Percentiles rank a stretch among this genome's conserved stretches.
These are phyloP conservation scores for Lepidium africanum DNA, from an alignment of 345 rosid genomes.

Conservation along the genomic window DNA sequence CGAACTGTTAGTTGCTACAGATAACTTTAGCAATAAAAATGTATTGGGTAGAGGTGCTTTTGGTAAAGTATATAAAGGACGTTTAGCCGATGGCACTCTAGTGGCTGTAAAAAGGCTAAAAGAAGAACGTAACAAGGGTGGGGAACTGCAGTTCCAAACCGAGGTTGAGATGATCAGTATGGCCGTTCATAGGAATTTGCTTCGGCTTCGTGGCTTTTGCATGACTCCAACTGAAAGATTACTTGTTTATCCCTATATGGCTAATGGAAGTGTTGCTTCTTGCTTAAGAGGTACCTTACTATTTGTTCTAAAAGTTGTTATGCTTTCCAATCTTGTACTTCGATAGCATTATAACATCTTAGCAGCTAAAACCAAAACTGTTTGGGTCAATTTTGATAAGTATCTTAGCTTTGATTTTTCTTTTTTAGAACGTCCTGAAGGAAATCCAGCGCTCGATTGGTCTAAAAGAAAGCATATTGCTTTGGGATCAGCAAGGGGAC, in stretches of 20 bases:
- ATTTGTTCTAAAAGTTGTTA: neutral
- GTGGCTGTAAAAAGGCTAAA: slow-evolving; percentile 88
- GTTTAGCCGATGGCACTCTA: slow-evolving; percentile 62
- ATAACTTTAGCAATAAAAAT: slow-evolving; percentile 60
- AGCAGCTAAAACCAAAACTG: neutral
- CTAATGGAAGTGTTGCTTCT: slow-evolving; percentile 92
- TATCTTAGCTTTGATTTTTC: neutral
- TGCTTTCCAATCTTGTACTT: neutral
- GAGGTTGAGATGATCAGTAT: slow-evolving; percentile 93
- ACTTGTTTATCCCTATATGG: slow-evolving; percentile 85
- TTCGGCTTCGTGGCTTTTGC: slow-evolving; percentile 86
- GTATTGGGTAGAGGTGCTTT: slow-evolving; percentile 86
- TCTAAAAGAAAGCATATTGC: slow-evolving; percentile 60
- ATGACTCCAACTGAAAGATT: slow-evolving; percentile 92
- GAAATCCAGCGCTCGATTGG: slow-evolving; percentile 61
- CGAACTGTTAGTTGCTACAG: slow-evolving; percentile 81
- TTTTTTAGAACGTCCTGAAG: slow-evolving; percentile 47
- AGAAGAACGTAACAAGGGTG: slow-evolving; percentile 83
- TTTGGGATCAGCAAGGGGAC: slow-evolving; percentile 83
- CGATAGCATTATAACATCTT: neutral
- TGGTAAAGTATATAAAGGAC: slow-evolving; percentile 90
- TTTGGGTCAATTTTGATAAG: neutral
- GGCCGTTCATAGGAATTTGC: slow-evolving; percentile 90
- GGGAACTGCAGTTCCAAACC: slow-evolving; percentile 86
- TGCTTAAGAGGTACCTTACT: slow-evolving; percentile 67